Percentiles rank a stretch among this genome's conserved stretches.
Conservation (phyloP, 345 rosid genomes). For the Eucalyptus pauciflora region DNA sequence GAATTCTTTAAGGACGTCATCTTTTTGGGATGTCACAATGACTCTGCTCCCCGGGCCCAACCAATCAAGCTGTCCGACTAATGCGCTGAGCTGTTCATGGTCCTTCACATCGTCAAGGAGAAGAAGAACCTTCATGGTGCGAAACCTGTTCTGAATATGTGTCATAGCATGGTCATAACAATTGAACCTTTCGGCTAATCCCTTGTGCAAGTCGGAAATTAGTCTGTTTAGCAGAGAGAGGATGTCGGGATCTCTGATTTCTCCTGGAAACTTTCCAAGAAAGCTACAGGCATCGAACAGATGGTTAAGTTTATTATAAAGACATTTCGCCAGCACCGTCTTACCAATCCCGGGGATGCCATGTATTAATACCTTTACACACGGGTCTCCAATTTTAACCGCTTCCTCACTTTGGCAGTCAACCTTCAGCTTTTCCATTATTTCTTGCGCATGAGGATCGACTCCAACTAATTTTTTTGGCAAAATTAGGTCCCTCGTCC, state of each 20-base stretch:
- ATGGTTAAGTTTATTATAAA: no score
- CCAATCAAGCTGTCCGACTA: background rate
- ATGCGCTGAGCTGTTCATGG: fast-evolving
- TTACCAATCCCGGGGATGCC: no score
- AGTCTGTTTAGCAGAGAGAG: fast-evolving
- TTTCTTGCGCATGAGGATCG: background rate
- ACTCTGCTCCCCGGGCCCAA: fast-evolving
- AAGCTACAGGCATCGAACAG: no score
- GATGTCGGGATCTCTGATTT: no score
- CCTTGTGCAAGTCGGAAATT: fast-evolving
- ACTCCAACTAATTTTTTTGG: background rate
- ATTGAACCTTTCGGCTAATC: fast-evolving
- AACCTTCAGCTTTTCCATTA: background rate
- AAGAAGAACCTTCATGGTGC: fast-evolving
- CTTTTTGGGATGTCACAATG: fast-evolving
- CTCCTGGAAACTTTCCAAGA: no score
- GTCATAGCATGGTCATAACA: fast-evolving
- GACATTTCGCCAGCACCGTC: no score
- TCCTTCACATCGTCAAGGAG: no score
- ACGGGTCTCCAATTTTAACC: fast-evolving
- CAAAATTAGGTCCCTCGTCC: background rate
- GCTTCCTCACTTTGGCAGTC: no score
- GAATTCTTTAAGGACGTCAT: fast-evolving
- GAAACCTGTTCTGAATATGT: fast-evolving
- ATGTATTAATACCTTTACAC: no score